Evolutionary conservation across 805 yeast species (phyloP).

Genomic region (Nakazawaea ernobii): DNA sequence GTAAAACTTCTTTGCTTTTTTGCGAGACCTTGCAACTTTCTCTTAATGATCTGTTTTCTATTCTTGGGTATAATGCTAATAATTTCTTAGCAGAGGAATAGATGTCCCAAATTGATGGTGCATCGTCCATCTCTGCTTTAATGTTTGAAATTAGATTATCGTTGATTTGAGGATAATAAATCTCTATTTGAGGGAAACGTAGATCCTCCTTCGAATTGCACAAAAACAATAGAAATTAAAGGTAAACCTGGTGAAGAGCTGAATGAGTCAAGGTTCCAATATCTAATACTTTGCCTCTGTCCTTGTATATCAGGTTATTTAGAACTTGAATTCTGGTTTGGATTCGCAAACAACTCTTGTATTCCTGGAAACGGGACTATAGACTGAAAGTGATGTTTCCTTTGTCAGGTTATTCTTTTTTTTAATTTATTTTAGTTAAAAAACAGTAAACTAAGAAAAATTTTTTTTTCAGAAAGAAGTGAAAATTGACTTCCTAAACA

Average conservation of each 20-base stretch:
- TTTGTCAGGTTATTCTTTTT: neutral
- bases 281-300: too few relatives aligned
- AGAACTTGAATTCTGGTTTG: too few relatives aligned
- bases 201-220: too few relatives aligned
- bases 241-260: too few relatives aligned
- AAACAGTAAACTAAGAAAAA: neutral
- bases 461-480: neutral
- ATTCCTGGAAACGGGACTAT: too few relatives aligned
- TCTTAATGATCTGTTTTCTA: conserved; percentile 24
- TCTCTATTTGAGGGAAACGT: too few relatives aligned
- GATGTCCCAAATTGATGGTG: conserved; percentile 29
- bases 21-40: conserved; percentile 23
- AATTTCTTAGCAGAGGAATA: conserved; percentile 26
- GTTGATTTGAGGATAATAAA: neutral
- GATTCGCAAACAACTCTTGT: too few relatives aligned
- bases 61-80: conserved; percentile 27
- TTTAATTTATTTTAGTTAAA: neutral
- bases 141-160: neutral
- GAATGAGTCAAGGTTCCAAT: too few relatives aligned
- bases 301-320: too few relatives aligned
- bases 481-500: neutral
- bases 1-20: neutral
- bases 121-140: conserved; percentile 6
- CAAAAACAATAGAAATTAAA: too few relatives aligned
- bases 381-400: neutral